A percentile compares a stretch with the other conserved stretches of the same genome.
Conservation (phyloP, 1,284 basidiomycete genomes). For the Neotropicomus parvogracilis region DNA sequence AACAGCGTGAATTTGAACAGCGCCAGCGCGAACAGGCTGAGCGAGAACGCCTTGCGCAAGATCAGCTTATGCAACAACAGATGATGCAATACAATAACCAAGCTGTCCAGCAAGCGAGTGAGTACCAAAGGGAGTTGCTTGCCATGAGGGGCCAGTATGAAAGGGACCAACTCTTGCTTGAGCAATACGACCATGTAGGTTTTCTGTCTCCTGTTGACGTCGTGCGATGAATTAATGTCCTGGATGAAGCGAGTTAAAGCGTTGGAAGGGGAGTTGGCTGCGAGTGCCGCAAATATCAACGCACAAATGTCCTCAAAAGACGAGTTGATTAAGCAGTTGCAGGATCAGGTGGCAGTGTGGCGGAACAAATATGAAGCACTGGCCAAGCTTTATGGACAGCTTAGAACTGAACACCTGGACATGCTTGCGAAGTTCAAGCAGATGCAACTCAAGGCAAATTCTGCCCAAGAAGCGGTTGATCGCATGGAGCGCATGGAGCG, state of each 20-base stretch:
- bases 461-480: slow-evolving; percentile 98
- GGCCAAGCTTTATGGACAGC: slow-evolving; percentile 97
- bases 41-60: slow-evolving; percentile 84
- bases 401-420: slow-evolving; percentile 95
- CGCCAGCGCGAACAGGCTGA: slow-evolving; percentile 87
- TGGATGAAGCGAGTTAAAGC: slow-evolving; percentile 83
- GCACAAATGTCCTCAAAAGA: slow-evolving; percentile 93
- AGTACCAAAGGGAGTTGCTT: slow-evolving; percentile 89
- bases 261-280: slow-evolving; percentile 86
- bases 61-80: slow-evolving; percentile 79
- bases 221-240: slow-evolving; percentile 13
- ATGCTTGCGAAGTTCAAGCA: slow-evolving; percentile 97
- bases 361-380: slow-evolving; percentile 98
- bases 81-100: slow-evolving; percentile 74
- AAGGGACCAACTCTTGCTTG: slow-evolving; percentile 95
- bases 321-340: slow-evolving; percentile 92
- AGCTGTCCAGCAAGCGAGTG: slow-evolving; percentile 63
- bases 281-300: slow-evolving; percentile 76
- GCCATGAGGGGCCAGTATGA: slow-evolving; percentile 97
- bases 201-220: not conserved
- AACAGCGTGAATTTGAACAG: slow-evolving; percentile 89
- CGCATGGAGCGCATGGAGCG: slow-evolving; percentile 99
- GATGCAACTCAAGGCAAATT: slow-evolving; percentile 97
- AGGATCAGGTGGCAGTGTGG: slow-evolving; percentile 97
- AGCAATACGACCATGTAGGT: slow-evolving; percentile 92